Percentiles rank a stretch among this genome's conserved stretches.
These are phyloP conservation scores for Seminavis robusta DNA, from an alignment of 108 stramenopile species.

Conservation along the genomic window DNA sequence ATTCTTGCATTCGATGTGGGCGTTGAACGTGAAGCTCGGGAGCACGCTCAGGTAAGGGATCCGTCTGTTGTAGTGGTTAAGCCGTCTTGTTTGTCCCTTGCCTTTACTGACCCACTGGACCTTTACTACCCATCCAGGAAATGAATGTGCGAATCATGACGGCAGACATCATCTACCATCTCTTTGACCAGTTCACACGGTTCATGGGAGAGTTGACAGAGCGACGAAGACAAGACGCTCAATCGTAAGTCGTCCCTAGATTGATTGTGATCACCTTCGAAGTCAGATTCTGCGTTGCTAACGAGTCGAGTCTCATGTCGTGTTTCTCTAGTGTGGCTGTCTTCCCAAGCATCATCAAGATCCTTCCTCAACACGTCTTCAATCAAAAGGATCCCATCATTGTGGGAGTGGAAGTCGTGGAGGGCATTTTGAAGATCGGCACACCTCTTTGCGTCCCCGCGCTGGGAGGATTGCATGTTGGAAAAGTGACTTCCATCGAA, in stretches of 20 bases:
- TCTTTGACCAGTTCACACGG: slow-evolving; percentile 95
- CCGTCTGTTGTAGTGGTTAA: too few species aligned
- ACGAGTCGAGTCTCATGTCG: not conserved
- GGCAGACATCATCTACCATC: slow-evolving; percentile 99
- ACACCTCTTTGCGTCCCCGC: slow-evolving; percentile 96
- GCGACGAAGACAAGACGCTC: slow-evolving; percentile 80
- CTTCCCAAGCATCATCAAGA: slow-evolving; percentile 90
- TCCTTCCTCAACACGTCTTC: slow-evolving; percentile 96
- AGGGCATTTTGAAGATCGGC: slow-evolving; percentile 96
- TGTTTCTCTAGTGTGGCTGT: slow-evolving; percentile 50
- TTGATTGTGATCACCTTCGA: slow-evolving; percentile 3
- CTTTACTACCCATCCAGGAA: too few species aligned
- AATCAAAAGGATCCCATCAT: slow-evolving; percentile 99
- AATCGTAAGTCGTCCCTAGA: slow-evolving; percentile 39
- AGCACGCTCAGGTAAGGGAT: too few species aligned
- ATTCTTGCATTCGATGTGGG: slow-evolving; percentile 98
- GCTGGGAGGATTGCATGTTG: slow-evolving; percentile 86
- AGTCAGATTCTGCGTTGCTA: not conserved
- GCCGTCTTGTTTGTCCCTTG: too few species aligned
- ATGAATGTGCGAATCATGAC: slow-evolving; percentile 95
- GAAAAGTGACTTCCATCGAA: slow-evolving; percentile 95
- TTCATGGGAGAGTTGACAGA: slow-evolving; percentile 86
- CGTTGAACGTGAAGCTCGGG: slow-evolving; percentile 89
- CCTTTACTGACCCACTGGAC: too few species aligned
- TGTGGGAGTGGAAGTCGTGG: slow-evolving; percentile 92